Conservation (phyloP, 345 rosid genomes). For the Atalantia buxifolia region DNA sequence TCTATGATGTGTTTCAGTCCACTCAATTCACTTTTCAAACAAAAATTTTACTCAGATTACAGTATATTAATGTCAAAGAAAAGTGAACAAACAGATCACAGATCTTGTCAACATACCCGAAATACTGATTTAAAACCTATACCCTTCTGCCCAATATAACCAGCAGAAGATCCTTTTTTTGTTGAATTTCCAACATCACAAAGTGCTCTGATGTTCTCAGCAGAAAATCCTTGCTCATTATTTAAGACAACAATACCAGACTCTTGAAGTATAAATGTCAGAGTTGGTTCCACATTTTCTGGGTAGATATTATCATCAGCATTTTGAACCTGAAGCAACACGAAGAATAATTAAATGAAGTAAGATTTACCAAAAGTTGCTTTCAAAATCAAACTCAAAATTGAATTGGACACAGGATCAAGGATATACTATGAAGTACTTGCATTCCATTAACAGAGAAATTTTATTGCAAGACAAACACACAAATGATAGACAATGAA, state of each 20-base stretch:
- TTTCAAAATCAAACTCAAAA: neutral
- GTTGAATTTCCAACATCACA: slow-evolving; percentile 97
- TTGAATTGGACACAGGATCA: neutral
- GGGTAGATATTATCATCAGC: slow-evolving; percentile 93
- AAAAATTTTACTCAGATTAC: neutral
- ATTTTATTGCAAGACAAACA: neutral
- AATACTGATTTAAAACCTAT: slow-evolving; percentile 98
- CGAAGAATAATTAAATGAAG: slow-evolving; percentile 18
- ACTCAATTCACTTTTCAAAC: neutral
- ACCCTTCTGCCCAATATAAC: slow-evolving; percentile 95
- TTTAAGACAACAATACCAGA: slow-evolving; percentile 69
- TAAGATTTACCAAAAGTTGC: slow-evolving; percentile 2
- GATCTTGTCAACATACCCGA: slow-evolving; percentile 56
- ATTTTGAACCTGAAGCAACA: slow-evolving; percentile 84
- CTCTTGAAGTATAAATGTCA: slow-evolving; percentile 77
- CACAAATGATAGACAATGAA: slow-evolving; percentile 4
- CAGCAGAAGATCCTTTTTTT: slow-evolving; percentile 72
- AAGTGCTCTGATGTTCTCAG: slow-evolving; percentile 84
- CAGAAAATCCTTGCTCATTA: slow-evolving; percentile 84
- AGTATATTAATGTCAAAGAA: neutral
- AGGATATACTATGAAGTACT: neutral
- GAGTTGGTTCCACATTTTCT: slow-evolving; percentile 69
- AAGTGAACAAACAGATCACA: neutral
- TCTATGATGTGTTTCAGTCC: neutral
- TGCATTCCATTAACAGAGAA: neutral